Evolutionary conservation across 1,139 yeast species (phyloP).

Genomic region (Diutina pseudorugosa): DNA sequence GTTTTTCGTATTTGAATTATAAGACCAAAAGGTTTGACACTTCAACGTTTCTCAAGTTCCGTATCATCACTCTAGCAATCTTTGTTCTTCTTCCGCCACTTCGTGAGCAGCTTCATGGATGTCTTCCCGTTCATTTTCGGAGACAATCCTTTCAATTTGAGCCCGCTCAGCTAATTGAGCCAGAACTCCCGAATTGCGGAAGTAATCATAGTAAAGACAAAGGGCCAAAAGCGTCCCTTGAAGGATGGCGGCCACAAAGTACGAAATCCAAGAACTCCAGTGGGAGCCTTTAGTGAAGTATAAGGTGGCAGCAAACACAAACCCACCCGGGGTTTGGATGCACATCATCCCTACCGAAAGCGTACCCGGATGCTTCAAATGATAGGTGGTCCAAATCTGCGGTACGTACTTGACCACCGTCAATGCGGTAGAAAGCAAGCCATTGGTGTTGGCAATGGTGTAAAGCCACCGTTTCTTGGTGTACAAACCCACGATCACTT

Average conservation of each 20-base stretch:
- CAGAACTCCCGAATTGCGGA: conserved; percentile 4
- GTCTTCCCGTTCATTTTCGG: conserved; percentile 5
- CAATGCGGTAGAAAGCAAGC: conserved; percentile 47
- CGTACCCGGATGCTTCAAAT: conserved; percentile 67
- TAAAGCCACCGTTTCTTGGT: conserved; percentile 12
- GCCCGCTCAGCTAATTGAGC: conserved; percentile 7
- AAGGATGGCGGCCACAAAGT: conserved; percentile 56
- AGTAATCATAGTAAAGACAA: conserved; percentile 10
- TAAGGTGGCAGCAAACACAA: conserved; percentile 59
- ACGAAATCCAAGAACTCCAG: conserved; percentile 86
- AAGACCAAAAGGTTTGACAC: too few species aligned
- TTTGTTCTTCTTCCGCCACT: neutral
- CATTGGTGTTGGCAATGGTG: conserved; percentile 47
- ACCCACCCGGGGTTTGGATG: conserved; percentile 87
- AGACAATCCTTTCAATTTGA: conserved; percentile 7
- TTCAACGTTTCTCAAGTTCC: too few species aligned
- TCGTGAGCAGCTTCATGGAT: neutral
- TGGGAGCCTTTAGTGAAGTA: conserved; percentile 63
- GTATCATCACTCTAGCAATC: neutral
- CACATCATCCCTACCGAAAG: conserved; percentile 74
- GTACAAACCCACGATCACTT: conserved; percentile 20
- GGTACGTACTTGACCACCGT: conserved; percentile 72
- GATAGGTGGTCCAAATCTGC: conserved; percentile 61
- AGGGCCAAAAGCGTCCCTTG: conserved; percentile 31
- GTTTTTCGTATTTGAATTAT: too few species aligned